Percentiles rank a stretch among this genome's conserved stretches.
Conservation (phyloP, 2,329 filamentous ascomycete species). For the Clonostachys sp. region DNA sequence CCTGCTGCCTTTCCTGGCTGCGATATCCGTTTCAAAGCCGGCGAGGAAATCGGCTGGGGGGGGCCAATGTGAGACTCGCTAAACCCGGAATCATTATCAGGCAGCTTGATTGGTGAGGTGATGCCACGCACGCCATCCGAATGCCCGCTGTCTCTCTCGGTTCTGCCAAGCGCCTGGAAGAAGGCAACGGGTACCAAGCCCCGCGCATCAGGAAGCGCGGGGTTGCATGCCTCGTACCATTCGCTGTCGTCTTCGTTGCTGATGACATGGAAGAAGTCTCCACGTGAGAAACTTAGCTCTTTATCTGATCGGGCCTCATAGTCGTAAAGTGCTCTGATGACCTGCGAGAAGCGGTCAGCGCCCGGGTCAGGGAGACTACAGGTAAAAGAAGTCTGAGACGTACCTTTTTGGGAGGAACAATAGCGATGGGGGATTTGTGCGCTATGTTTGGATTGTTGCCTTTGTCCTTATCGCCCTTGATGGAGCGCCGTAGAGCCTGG, state of each 20-base stretch:
- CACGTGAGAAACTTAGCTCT: conserved; percentile 86
- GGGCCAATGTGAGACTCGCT: conserved; percentile 20
- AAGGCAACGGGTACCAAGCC: conserved; percentile 91
- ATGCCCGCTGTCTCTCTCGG: conserved; percentile 80
- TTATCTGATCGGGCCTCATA: conserved; percentile 74
- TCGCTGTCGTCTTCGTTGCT: conserved; percentile 89
- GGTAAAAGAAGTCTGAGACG: conserved; percentile 16
- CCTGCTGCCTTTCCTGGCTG: conserved; percentile 32
- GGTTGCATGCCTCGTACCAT: conserved; percentile 99
- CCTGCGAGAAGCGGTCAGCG: conserved; percentile 45
- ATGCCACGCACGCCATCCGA: conserved; percentile 51
- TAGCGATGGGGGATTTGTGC: conserved; percentile 81
- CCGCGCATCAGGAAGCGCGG: conserved; percentile 76
- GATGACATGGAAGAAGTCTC: conserved; percentile 98
- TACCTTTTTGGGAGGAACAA: conserved; percentile 91
- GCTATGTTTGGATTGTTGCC: conserved; percentile 68
- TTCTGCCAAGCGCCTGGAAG: conserved; percentile 90
- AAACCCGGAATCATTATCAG: conserved; percentile 90
- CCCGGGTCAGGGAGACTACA: not conserved
- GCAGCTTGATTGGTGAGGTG: conserved; percentile 43
- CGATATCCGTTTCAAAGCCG: conserved; percentile 35
- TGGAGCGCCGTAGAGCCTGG: conserved; percentile 78
- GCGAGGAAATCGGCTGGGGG: conserved; percentile 14
- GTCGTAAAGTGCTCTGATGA: conserved; percentile 95
- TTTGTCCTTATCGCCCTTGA: conserved; percentile 83